phyloP scores from a whole-genome alignment of 192 early-diverging fungal genomes.

The Spizellomyces sp. region DNA sequence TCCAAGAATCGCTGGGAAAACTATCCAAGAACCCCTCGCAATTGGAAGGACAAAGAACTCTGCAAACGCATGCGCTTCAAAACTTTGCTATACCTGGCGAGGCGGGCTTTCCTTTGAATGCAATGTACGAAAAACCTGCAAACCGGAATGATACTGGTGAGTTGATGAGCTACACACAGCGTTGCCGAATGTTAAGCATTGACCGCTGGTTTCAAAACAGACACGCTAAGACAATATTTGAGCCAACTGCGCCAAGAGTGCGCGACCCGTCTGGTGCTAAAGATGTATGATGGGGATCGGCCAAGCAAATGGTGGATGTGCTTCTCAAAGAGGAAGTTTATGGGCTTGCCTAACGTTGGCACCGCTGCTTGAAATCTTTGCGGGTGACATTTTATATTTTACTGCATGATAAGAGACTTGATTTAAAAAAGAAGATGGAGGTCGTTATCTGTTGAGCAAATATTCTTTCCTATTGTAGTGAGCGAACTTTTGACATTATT shows the following conservation, averaged over 20 bases:
- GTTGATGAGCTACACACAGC: neutral
- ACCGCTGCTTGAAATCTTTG: conserved; percentile 18
- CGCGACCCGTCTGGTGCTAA: conserved; percentile 69
- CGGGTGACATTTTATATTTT: too few species aligned
- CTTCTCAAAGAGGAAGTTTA: conserved; percentile 99
- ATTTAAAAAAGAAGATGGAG: too few species aligned
- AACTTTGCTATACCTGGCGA: conserved; percentile 95
- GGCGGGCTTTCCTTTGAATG: conserved; percentile 87
- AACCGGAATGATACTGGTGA: conserved; percentile 76
- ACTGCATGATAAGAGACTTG: too few species aligned
- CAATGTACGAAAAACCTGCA: conserved; percentile 75
- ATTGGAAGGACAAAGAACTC: conserved; percentile 75
- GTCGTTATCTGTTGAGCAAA: too few species aligned
- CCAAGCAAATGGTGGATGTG: conserved; percentile 99
- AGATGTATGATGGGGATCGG: conserved; percentile 78
- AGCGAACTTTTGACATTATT: too few species aligned
- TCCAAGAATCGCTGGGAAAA: conserved; percentile 64
- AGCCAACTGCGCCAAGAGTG: conserved; percentile 89
- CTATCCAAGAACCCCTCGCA: conserved; percentile 63
- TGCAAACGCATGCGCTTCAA: conserved; percentile 84
- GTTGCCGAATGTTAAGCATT: neutral
- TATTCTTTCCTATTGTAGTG: too few species aligned
- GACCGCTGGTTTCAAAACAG: conserved; percentile 41
- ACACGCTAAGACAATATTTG: conserved; percentile 83
- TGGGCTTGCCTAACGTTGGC: conserved; percentile 75